Conservation (phyloP, 1,284 basidiomycete species). For the Ceratobasidium sp. region DNA sequence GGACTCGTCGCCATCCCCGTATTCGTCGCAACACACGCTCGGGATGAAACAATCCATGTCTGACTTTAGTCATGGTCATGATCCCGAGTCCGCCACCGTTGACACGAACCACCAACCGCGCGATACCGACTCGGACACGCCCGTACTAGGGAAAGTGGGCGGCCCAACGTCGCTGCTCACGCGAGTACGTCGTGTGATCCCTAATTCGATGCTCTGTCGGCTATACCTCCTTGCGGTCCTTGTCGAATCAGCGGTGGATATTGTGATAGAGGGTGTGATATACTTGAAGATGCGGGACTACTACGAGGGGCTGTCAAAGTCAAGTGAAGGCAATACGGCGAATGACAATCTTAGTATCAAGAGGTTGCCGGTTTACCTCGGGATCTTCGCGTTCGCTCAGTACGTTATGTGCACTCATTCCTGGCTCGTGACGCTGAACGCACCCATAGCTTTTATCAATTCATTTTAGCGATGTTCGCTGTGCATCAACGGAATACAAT, state of each 20-base stretch:
- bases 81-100: slow-evolving; percentile 26
- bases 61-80: slow-evolving; percentile 28
- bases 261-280: slow-evolving; percentile 85
- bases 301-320: not conserved
- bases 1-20: slow-evolving; percentile 6
- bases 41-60: slow-evolving; percentile 41
- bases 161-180: slow-evolving; percentile 53
- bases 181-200: slow-evolving; percentile 64
- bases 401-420: slow-evolving; percentile 59
- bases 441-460: slow-evolving; percentile 74
- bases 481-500: slow-evolving; percentile 90
- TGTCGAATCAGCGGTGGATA: slow-evolving; percentile 85
- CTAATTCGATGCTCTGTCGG: slow-evolving; percentile 83
- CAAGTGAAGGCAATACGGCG: slow-evolving; percentile 54
- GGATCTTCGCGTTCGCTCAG: slow-evolving; percentile 92
- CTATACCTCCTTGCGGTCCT: slow-evolving; percentile 83
- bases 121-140: not conserved
- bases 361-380: slow-evolving; percentile 89
- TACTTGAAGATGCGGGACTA: slow-evolving; percentile 58
- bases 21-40: slow-evolving; percentile 3
- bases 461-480: slow-evolving; percentile 88
- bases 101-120: not conserved
- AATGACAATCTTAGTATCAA: slow-evolving; percentile 56
- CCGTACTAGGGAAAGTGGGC: not conserved
- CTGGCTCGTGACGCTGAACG: not conserved